Base-by-base conservation (phyloP, 768 basidiomycete species). In the Xerocomus spinulosus region DNA sequence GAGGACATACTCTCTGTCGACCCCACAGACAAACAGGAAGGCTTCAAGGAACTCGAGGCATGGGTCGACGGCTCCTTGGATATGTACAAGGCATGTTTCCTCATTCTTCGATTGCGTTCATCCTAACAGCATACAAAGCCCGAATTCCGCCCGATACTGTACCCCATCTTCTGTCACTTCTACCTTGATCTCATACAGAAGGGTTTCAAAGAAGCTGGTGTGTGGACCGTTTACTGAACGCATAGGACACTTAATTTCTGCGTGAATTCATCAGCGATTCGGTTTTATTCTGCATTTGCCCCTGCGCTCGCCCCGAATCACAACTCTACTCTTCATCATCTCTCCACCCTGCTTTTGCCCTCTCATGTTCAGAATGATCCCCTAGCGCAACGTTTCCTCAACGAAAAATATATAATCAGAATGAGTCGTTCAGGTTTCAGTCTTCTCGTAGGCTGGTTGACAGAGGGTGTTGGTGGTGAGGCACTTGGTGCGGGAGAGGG, bases 81-180 rank as follows among this genome's bases (percentile, higher is more conserved):
- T 60, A 92, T 92, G 87, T 92, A 92, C 66, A 73, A 86, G 65
- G 90, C 88, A 71, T 56, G 80, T 70, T 8, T 32, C 18, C 23
- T 45, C 29, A 20, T 35, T 26, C 26, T 37, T 33, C 17, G 25
- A 14, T 25, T 28, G 25, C 14, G 24, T 21, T 45, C 35, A n/a
- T 32, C 44, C 42, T 62, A n/a, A 64, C 28, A 44, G 17, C 8
- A 28, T 28, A 10, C 10, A 12, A 45, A 98, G 88, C 91, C 92
- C 46, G 94, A 99, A 68, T 87, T 99, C 58, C 78, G 88, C 37
- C 93, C 91, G 37, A 86, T 99, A 29, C 70, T 96, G 14, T 96
- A 93, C 62, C 96, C 96, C 3, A 88, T 99, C 52, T 98, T 97
- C 63, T 92, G 89, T 42, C 92, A 99, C 68, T 97, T 97, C 63